Conservation (phyloP, 2,329 filamentous ascomycete genomes). For the Talaromyces albobiverticillius region DNA sequence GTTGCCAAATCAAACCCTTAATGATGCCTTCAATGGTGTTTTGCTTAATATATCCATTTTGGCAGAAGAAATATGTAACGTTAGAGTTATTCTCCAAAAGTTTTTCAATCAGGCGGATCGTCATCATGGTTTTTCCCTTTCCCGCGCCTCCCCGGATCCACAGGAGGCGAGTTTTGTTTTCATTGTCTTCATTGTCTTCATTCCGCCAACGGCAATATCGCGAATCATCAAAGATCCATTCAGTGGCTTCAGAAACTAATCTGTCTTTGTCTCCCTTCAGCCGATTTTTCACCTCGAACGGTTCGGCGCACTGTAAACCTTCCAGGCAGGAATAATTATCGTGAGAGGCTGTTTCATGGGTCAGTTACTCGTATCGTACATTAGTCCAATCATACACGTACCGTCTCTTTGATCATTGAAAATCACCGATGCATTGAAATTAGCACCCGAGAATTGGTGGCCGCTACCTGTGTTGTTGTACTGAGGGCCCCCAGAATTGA, state of each 20-base stretch:
- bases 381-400: too few relatives aligned
- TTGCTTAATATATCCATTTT: constrained; percentile 35
- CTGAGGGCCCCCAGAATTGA: too few relatives aligned
- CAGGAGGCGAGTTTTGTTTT: constrained; percentile 24
- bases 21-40: constrained; percentile 43
- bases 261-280: neutral
- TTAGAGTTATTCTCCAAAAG: constrained; percentile 31
- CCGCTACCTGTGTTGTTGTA: too few relatives aligned
- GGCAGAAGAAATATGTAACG: constrained; percentile 37
- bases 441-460: too few relatives aligned
- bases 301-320: neutral
- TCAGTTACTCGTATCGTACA: too few relatives aligned
- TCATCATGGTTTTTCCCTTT: constrained; percentile 39
- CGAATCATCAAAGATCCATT: neutral
- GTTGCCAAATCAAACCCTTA: constrained; percentile 42
- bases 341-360: neutral
- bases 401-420: too few relatives aligned
- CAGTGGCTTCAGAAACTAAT: neutral
- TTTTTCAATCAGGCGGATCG: constrained; percentile 27
- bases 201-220: neutral
- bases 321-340: neutral
- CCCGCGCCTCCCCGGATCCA: constrained; percentile 35
- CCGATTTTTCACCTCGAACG: neutral
- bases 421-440: too few relatives aligned
- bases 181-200: neutral